Conservation (phyloP, 352 stramenopile species). For the Blastocystis sp. region DNA sequence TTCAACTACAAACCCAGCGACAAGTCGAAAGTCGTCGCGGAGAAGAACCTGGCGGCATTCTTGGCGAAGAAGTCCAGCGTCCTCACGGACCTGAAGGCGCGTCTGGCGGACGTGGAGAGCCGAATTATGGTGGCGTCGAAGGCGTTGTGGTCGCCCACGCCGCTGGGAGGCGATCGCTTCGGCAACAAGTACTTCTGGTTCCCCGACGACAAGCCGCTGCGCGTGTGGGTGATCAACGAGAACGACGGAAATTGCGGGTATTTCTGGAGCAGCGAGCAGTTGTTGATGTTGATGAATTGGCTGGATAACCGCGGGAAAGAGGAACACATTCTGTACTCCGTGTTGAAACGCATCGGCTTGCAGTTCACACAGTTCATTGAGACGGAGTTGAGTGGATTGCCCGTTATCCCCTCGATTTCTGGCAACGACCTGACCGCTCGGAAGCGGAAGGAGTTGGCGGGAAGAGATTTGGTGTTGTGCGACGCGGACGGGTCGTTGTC, state of each 20-base stretch:
- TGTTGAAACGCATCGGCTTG: not conserved
- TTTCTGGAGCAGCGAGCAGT: constrained; percentile 6
- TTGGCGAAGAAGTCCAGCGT: constrained; percentile 17
- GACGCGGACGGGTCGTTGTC: too few relatives aligned
- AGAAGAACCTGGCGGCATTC: constrained; percentile 12
- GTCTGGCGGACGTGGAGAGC: not conserved
- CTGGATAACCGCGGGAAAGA: constrained; percentile 55
- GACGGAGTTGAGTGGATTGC: not conserved
- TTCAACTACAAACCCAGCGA: constrained; percentile 20
- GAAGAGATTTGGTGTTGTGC: not conserved
- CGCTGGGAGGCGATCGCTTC: constrained; percentile 11
- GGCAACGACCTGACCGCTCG: not conserved
- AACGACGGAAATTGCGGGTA: not conserved
- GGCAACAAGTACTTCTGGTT: constrained; percentile 20
- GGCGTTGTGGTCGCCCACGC: too few relatives aligned
- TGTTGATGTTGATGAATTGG: not conserved
- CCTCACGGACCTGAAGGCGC: constrained; percentile 16
- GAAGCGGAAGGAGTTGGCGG: not conserved
- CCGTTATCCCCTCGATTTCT: not conserved
- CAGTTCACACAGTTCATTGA: not conserved
- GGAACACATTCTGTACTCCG: constrained; percentile 53
- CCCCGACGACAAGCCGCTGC: constrained; percentile 16
- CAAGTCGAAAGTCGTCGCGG: not conserved
- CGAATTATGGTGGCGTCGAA: not conserved
- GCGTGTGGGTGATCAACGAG: constrained; percentile 37